Base-by-base conservation (phyloP, 805 yeast genomes). In the Priceomyces melissophilus region DNA sequence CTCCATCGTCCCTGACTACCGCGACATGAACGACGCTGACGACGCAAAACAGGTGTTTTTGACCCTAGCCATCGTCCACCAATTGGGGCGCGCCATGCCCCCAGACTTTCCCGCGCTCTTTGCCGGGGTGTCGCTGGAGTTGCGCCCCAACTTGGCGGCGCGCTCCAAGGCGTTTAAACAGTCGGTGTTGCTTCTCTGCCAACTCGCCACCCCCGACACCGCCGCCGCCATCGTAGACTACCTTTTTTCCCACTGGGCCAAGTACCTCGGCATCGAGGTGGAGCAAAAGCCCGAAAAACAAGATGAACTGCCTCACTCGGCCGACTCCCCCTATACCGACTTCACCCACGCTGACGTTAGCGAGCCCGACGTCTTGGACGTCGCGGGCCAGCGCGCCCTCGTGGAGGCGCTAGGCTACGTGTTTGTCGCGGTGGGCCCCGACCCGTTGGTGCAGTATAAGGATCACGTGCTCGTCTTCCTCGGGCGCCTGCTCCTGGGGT, bases 401-500 rank as follows among this genome's bases (percentile, higher is more conserved):
- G 71, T 88, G 14, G 76, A 77, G 49, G 77, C 79, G 46, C 49
- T 87, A 15, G 81, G 86, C 0, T 75, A 76, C 43, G 72, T 87
- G 45, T 66, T 85, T n/a, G n/a, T n/a, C n/a, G n/a, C n/a, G n/a
- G n/a, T n/a, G n/a, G n/a, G n/a, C n/a, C n/a, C n/a, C n/a, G n/a
- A n/a, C n/a, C n/a, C n/a, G n/a, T n/a, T n/a, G n/a, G n/a, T n/a
- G n/a, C 49, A 57, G 6, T 76, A 65, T 57, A 81, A 84, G 46
- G 96, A 89, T 52, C 80, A 80, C 30, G 65, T 90, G 11, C 61
- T 89, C 25, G 77, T 81, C 40, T 65, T 83, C 32, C 58, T 87
- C 48, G 80, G 89, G n/a, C 82, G 78, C 53, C 73, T 87, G 4
- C 67, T 90, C 37, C 76, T 83, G 55, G 74, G 84, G 0, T 73